Evolutionary conservation across 2,329 filamentous ascomycete species (phyloP).

Genomic region (Dothideomycetes sp.): DNA sequence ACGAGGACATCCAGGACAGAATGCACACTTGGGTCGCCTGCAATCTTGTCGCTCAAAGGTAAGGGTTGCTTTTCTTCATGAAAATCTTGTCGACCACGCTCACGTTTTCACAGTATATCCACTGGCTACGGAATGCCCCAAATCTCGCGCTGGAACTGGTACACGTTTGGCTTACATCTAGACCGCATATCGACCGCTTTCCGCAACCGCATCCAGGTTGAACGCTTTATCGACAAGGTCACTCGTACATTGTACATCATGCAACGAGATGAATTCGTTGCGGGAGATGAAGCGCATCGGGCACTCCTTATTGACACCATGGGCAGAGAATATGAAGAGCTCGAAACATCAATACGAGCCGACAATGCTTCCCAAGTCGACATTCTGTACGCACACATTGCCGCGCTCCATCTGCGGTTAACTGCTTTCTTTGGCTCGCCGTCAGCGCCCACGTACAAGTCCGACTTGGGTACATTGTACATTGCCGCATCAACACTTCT

Average conservation of each 20-base stretch:
- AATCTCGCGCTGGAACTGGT: slow-evolving; percentile 38
- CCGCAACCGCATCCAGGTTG: slow-evolving; percentile 59
- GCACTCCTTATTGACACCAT: slow-evolving; percentile 30
- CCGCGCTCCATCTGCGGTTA: slow-evolving; percentile 64
- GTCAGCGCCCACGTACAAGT: slow-evolving; percentile 59
- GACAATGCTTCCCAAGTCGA: slow-evolving; percentile 28
- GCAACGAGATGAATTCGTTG: slow-evolving; percentile 59
- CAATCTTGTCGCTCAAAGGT: slow-evolving; percentile 72
- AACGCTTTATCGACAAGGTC: slow-evolving; percentile 67
- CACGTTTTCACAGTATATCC: slow-evolving; percentile 49
- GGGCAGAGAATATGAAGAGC: slow-evolving; percentile 28
- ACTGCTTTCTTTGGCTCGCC: slow-evolving; percentile 76
- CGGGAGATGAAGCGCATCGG: slow-evolving; percentile 28
- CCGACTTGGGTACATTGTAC: slow-evolving; percentile 68
- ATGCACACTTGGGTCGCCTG: slow-evolving; percentile 76
- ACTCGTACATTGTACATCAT: slow-evolving; percentile 74
- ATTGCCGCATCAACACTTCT: slow-evolving; percentile 61
- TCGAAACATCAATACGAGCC: slow-evolving; percentile 27
- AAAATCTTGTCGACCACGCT: neutral
- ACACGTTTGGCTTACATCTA: slow-evolving; percentile 69
- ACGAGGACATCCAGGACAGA: slow-evolving; percentile 69
- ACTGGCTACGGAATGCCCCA: slow-evolving; percentile 77
- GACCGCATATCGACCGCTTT: slow-evolving; percentile 51
- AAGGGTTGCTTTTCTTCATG: slow-evolving; percentile 20
- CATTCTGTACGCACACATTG: slow-evolving; percentile 59